phyloP scores from a whole-genome alignment of 75 land plant genomes.

The Sequoiadendron giganteum region DNA sequence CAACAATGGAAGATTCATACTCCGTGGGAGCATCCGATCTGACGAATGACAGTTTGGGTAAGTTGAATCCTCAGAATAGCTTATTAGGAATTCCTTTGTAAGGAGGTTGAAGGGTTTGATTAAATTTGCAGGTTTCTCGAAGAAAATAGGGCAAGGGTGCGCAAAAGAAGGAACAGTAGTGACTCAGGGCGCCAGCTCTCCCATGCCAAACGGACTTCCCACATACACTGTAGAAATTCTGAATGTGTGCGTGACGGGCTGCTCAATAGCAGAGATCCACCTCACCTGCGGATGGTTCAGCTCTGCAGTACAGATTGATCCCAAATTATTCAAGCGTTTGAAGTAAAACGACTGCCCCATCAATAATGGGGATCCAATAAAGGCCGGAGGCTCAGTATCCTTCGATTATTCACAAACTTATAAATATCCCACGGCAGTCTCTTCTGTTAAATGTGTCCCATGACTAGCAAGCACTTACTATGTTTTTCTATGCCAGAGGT shows the following conservation, averaged over 20 bases:
- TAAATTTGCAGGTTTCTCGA: not conserved
- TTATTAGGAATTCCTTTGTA: no score
- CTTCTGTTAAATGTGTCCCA: conserved; percentile 24
- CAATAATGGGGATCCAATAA: conserved; percentile 54
- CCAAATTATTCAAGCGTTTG: conserved; percentile 51
- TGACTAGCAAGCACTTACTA: not conserved
- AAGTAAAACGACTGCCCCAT: conserved; percentile 63
- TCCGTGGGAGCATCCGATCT: no score
- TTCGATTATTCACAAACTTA: conserved; percentile 71
- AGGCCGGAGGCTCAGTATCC: conserved; percentile 30
- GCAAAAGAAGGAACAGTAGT: conserved; percentile 52
- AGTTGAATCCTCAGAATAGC: no score
- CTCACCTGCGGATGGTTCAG: conserved; percentile 74
- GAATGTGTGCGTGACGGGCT: conserved; percentile 53
- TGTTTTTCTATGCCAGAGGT: not conserved
- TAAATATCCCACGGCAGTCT: conserved; percentile 53
- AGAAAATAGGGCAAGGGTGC: conserved; percentile 54
- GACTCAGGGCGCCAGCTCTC: conserved; percentile 63
- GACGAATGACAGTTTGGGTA: no score
- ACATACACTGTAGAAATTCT: conserved; percentile 66
- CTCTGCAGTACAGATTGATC: conserved; percentile 58
- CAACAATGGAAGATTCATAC: no score
- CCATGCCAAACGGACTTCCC: conserved; percentile 56
- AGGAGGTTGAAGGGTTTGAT: not conserved
- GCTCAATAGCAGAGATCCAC: conserved; percentile 54